Base-by-base conservation (phyloP, 768 basidiomycete species). In the Mycena rebaudengoi region DNA sequence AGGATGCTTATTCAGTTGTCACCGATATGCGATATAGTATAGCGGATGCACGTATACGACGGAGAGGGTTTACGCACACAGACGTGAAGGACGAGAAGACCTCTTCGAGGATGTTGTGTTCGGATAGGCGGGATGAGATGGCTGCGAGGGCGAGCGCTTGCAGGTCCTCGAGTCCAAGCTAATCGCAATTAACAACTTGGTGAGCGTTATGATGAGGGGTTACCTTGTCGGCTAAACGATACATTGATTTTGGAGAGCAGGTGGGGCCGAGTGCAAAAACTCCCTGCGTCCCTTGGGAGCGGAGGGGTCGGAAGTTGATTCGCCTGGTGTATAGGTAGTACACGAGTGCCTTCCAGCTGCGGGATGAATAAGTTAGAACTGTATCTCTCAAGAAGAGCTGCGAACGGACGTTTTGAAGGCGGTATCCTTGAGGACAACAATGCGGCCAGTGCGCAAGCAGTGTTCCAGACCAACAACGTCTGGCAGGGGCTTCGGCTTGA, bases 211-310 rank as follows among this genome's bases (percentile, higher is more conserved):
- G 20, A 11, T 3, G 13, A 13, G 21, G 0, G 44, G 66, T 29
- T 29, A 79, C 82, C 73, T 82, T 81, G 28, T 69, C 66, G 5
- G 82, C 80, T 12, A 83, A 69, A 14, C 79, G 76, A 60, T 80
- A 83, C 77, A 83, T 82, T 0, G 80, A 82, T 53, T 83, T 83
- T 0, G 81, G 78, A 5, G 81, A 83, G 44, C 80, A 82, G 18
- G 32, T 49, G 1, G 61, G 61, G 14, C 53, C 61, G 7, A 1
- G 25, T 18, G 18, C 43, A 7, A 65, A 59, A 7, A 40, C 44
- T 7, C 69, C 55, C 14, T 41, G 37, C 2, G n/a, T 25, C 25
- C 43, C 60, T 13, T 67, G 55, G 6, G 73, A 76, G n/a, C 64
- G 72, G 23, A 80, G 73, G 6, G 76, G 74, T 14, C 65, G 52